These are phyloP conservation scores for Helianthus tuberosus DNA, from an alignment of 129 eudicot genomes.

Conservation along the genomic window DNA sequence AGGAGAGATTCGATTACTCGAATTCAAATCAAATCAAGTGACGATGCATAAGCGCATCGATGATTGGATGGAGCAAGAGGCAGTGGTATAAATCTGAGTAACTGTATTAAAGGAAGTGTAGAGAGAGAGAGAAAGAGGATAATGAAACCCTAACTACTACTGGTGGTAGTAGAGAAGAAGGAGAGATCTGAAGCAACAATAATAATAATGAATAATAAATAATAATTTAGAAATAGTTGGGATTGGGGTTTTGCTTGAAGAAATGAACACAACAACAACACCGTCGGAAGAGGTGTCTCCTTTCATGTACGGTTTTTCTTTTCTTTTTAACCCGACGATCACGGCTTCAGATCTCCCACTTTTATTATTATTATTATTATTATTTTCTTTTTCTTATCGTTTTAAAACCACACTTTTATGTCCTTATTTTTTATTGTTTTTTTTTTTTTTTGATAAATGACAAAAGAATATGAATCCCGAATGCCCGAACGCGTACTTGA, in stretches of 20 bases:
- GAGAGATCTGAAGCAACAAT: constrained; percentile 84
- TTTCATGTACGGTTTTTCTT: constrained; percentile 27
- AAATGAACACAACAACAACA: constrained; percentile 24
- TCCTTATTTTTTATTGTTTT: too few relatives aligned
- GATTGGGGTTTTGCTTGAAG: constrained; percentile 49
- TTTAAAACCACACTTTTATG: too few relatives aligned
- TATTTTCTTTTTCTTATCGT: too few relatives aligned
- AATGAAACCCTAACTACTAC: constrained; percentile 45
- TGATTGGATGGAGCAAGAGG: not conserved
- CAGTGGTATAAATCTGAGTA: constrained; percentile 18
- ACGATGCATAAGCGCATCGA: constrained; percentile 11
- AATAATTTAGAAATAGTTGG: constrained; percentile 27
- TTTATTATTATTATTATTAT: not conserved
- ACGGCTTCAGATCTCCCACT: not conserved
- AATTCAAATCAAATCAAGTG: constrained; percentile 35
- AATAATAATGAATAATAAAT: constrained; percentile 12
- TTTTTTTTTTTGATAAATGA: too few relatives aligned
- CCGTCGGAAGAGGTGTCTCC: constrained; percentile 47
- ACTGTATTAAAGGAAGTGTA: constrained; percentile 23
- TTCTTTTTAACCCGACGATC: constrained; percentile 22
- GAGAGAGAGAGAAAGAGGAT: constrained; percentile 5
- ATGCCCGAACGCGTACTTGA: too few relatives aligned
- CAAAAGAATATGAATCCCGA: too few relatives aligned
- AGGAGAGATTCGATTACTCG: not conserved
- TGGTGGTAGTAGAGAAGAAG: constrained; percentile 16